These are phyloP conservation scores for Aaosphaeria arxii DNA, from an alignment of 2,329 filamentous ascomycete genomes.

Conservation along the genomic window DNA sequence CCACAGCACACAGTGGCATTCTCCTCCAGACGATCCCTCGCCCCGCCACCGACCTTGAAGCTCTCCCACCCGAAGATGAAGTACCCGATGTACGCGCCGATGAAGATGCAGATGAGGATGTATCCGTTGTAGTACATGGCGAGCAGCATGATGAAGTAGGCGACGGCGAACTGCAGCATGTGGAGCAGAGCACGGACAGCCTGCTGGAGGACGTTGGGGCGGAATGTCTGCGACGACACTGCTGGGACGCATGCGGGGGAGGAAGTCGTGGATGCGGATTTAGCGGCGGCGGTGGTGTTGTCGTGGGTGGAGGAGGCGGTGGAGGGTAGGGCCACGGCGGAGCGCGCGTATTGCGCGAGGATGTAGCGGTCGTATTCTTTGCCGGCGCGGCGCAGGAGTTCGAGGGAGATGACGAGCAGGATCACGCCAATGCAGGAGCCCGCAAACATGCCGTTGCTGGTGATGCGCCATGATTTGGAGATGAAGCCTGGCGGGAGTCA, in stretches of 20 bases:
- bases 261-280: constrained; percentile 1
- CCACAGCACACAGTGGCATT: constrained; percentile 36
- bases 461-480: constrained; percentile 67
- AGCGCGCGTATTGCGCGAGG: constrained; percentile 48
- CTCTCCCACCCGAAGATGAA: constrained; percentile 37
- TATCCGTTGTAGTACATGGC: constrained; percentile 69
- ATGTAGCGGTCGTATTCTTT: constrained; percentile 74
- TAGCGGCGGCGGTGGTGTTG: constrained; percentile 8
- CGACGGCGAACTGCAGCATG: constrained; percentile 70
- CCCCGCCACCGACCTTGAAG: constrained; percentile 20
- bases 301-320: constrained; percentile 13
- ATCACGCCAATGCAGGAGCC: constrained; percentile 79
- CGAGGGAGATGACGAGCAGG: constrained; percentile 68
- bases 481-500: constrained; percentile 53
- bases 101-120: constrained; percentile 55
- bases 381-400: constrained; percentile 66
- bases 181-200: constrained; percentile 67
- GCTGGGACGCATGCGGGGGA: background rate
- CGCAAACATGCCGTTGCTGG: constrained; percentile 68
- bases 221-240: constrained; percentile 28
- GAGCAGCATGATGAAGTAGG: constrained; percentile 76
- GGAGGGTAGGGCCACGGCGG: constrained; percentile 8
- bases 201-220: constrained; percentile 66
- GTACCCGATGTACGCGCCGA: constrained; percentile 33
- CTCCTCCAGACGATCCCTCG: constrained; percentile 29